Percentiles rank a stretch among this genome's conserved stretches.
These are phyloP conservation scores for Gonapodya sp. DNA, from an alignment of 192 early-diverging fungal species.

Conservation along the genomic window DNA sequence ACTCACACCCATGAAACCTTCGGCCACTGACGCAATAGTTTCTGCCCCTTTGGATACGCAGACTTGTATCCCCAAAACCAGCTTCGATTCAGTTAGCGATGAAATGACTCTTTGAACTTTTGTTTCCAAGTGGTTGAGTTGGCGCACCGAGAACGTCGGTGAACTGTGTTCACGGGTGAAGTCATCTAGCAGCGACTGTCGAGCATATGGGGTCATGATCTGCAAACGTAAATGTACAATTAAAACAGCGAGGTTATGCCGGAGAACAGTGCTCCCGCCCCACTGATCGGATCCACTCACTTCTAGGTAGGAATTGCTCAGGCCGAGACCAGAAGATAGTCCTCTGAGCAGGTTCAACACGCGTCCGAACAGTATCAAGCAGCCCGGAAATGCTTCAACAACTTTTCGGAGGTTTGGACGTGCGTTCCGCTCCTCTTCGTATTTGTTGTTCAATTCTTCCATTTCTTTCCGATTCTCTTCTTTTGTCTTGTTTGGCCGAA, in stretches of 20 bases:
- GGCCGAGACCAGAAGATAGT: slow-evolving; percentile 13
- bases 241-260: neutral
- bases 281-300: neutral
- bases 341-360: slow-evolving; percentile 21
- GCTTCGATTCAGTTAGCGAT: neutral
- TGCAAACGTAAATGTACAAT: too few species aligned
- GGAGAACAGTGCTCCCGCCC: too few species aligned
- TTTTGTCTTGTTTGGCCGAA: neutral
- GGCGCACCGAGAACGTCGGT: neutral
- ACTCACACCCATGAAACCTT: slow-evolving; percentile 16
- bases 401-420: neutral
- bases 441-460: slow-evolving; percentile 14
- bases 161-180: neutral
- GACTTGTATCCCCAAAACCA: neutral
- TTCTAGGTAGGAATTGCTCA: slow-evolving; percentile 17
- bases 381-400: slow-evolving; percentile 21
- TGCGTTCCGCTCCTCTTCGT: slow-evolving; percentile 10
- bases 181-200: neutral
- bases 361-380: slow-evolving; percentile 21
- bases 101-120: neutral
- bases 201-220: slow-evolving; percentile 24
- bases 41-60: neutral
- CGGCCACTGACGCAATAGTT: neutral
- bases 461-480: neutral
- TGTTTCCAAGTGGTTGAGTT: neutral